Conservation (phyloP, 805 yeast species). For the Saturnispora kantuleensis region DNA sequence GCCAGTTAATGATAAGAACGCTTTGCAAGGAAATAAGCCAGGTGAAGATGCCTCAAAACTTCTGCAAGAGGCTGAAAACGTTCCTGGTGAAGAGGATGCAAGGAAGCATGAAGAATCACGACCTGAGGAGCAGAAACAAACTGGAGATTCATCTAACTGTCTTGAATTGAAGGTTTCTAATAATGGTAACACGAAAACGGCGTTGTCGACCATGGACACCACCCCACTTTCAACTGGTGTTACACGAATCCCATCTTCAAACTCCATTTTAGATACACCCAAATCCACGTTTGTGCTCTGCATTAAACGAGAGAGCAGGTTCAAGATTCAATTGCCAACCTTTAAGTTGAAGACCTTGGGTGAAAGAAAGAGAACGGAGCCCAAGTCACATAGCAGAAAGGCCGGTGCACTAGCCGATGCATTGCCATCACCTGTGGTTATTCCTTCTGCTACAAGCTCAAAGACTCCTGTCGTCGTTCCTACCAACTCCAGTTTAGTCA, state of each 20-base stretch:
- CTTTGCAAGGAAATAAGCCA: too few relatives aligned
- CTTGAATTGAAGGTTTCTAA: too few relatives aligned
- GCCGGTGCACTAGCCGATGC: not conserved
- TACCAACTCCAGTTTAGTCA: not conserved
- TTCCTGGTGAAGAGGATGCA: too few relatives aligned
- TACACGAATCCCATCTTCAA: not conserved
- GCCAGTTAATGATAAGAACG: too few relatives aligned
- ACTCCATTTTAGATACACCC: not conserved
- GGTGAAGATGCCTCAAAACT: too few relatives aligned
- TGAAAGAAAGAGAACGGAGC: conserved; percentile 6
- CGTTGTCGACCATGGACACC: too few relatives aligned
- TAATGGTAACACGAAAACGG: too few relatives aligned
- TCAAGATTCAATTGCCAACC: conserved; percentile 40
- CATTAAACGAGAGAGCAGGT: conserved; percentile 50
- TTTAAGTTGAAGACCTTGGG: conserved; percentile 19
- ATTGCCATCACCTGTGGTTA: not conserved
- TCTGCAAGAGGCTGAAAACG: too few relatives aligned
- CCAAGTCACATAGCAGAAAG: conserved; percentile 2
- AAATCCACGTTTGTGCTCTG: conserved; percentile 34
- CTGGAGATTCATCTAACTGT: too few relatives aligned
- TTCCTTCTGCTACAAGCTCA: not conserved
- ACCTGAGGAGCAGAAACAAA: too few relatives aligned
- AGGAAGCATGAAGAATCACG: too few relatives aligned
- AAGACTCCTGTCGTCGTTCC: not conserved
- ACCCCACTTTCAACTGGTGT: too few relatives aligned